Base-by-base conservation (phyloP, 106 monocot species). In the Apostasia shenzhenica region DNA sequence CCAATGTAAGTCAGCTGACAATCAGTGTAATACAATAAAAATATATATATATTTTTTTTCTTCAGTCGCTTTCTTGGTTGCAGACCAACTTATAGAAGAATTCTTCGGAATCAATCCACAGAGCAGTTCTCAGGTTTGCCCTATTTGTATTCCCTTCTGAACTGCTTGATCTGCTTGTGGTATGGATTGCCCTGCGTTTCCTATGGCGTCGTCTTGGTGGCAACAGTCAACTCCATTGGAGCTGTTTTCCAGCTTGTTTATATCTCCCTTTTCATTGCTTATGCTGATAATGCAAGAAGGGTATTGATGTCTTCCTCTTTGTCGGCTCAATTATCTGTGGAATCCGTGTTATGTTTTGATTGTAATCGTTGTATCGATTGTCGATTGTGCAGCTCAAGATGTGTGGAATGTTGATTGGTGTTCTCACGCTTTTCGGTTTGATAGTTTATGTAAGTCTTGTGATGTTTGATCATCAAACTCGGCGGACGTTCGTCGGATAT, bases 201-300 rank as follows among this genome's bases (percentile, higher is more conserved):
- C 54, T 51, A 79, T 45, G 92, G 92, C 11, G 85, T 99, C 37
- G 74, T 87, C 49, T 60, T 99, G 70, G 83, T 99, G 48, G 79
- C 77, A 1, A 99, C 92, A 2, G 97, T 99, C n/a, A 99, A 99
- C 65, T 83, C 87, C 5, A 51, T 87, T n/a, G 97, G 97, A 3
- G 92, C 97, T 1, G 14, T 73, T 62, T 92, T 99, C 73, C 97
- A 99, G 75, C 62, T 92, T 3, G 68, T 71, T 7, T 99, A 99
- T 79, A 70, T 85, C 3, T 59, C 57, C 48, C 4, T 90, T 41
- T 99, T 93, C 81, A 89, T 93, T 14, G 50, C 70, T 37, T 85
- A 68, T 76, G 87, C 82, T 7, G 87, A 87, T 52, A 55, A 58
- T 10, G 67, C 37, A 7, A 73, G 61, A 70, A 87, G 67, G 87